Percentiles rank a stretch among this genome's conserved stretches.
phyloP scores from a whole-genome alignment of 2,329 filamentous ascomycete species.

The Aureobasidium sp. region DNA sequence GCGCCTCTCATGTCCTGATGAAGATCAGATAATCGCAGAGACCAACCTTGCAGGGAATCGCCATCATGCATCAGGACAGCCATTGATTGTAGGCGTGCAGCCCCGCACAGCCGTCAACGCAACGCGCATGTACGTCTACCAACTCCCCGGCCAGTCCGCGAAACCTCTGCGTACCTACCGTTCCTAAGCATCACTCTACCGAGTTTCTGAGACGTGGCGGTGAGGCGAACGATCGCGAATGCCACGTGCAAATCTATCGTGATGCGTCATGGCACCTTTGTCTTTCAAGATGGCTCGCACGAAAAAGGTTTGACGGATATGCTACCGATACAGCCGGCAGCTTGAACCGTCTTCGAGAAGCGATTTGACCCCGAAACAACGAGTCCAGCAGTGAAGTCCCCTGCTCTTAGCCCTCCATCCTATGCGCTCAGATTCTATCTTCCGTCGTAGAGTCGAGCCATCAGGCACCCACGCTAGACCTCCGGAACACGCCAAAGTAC shows the following conservation, averaged over 20 bases:
- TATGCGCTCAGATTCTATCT: not conserved
- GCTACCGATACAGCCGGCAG: not conserved
- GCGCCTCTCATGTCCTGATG: not conserved
- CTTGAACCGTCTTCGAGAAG: not conserved
- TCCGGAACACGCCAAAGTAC: not conserved
- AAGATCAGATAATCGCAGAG: not conserved
- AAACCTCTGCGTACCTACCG: not conserved
- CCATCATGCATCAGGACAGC: not conserved
- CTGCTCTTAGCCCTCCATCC: not conserved
- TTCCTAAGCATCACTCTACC: not conserved
- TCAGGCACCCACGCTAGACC: conserved; percentile 4
- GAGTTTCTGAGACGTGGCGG: not conserved
- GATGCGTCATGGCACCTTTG: not conserved
- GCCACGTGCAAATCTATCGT: conserved; percentile 4
- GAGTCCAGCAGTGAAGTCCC: not conserved
- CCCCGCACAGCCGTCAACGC: not conserved
- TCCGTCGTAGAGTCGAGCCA: not conserved
- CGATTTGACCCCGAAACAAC: not conserved
- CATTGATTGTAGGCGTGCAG: not conserved
- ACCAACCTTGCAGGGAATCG: not conserved
- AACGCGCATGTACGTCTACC: not conserved
- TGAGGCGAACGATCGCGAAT: not conserved
- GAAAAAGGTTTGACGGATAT: not conserved
- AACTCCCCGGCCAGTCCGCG: conserved; percentile 1
- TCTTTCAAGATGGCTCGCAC: not conserved